Evolutionary conservation across 257 asterid genomes (phyloP).

Genomic region (Capsicum pubescens): DNA sequence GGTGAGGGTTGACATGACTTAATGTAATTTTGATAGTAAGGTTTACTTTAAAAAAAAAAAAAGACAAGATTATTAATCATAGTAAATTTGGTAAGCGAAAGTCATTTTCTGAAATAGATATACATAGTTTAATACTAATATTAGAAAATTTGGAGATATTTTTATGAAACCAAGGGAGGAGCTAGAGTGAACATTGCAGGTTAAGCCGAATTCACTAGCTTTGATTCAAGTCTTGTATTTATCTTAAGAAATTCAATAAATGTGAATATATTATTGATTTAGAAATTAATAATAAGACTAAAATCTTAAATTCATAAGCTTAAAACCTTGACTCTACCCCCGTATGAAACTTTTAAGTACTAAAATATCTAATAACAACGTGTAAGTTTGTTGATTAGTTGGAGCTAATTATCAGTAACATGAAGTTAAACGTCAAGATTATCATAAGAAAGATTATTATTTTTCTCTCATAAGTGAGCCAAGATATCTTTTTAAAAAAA

Average conservation of each 20-base stretch:
- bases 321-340: no score
- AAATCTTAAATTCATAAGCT: no score
- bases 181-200: neutral
- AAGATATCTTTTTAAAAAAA: neutral
- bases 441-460: neutral
- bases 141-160: neutral
- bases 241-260: neutral
- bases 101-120: neutral
- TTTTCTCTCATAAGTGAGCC: neutral
- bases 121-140: neutral
- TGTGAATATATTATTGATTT: no score
- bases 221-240: neutral
- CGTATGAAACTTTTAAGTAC: no score
- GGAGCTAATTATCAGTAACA: neutral
- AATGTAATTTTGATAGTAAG: neutral
- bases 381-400: neutral
- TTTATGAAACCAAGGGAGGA: neutral
- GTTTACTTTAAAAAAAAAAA: neutral
- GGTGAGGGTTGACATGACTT: constrained; percentile 17
- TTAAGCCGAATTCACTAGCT: neutral
- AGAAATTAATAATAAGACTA: no score
- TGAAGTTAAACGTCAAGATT: no score
- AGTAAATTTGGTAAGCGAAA: neutral
- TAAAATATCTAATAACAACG: neutral
- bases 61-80: constrained; percentile 1